A percentile compares a stretch with the other conserved stretches of the same genome.
These are phyloP conservation scores for Lasiodiplodia theobromae DNA, from an alignment of 2,329 filamentous ascomycete species.

Conservation along the genomic window DNA sequence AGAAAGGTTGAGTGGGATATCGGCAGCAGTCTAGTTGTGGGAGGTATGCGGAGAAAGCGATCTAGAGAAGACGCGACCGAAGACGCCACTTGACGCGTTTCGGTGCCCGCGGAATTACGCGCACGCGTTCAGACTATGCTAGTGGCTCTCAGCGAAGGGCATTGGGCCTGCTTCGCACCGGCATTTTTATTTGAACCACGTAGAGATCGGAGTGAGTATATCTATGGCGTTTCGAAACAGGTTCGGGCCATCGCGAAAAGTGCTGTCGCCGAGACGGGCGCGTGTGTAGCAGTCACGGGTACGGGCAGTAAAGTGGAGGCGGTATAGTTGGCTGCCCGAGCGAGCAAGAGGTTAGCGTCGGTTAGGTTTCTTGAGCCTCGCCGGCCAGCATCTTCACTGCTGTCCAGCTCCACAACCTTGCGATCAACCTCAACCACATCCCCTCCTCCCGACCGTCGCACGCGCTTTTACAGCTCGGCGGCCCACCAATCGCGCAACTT, in stretches of 20 bases:
- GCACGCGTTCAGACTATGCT: neutral
- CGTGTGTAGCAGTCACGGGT: neutral
- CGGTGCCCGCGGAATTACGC: constrained; percentile 21
- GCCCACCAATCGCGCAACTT: constrained; percentile 21
- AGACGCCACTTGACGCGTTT: constrained; percentile 28
- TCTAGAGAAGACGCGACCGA: constrained; percentile 20
- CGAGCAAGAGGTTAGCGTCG: constrained; percentile 15
- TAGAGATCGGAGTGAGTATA: neutral
- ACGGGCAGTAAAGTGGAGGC: constrained; percentile 15
- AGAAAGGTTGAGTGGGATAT: neutral
- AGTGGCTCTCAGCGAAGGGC: neutral
- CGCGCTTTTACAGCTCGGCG: constrained; percentile 22
- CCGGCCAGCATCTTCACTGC: constrained; percentile 19
- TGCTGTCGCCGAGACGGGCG: neutral
- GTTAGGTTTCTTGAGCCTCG: constrained; percentile 25
- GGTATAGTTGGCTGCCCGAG: constrained; percentile 11
- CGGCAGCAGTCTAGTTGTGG: neutral
- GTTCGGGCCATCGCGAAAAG: neutral
- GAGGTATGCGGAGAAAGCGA: neutral
- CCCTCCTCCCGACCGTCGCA: constrained; percentile 9
- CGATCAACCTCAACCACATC: constrained; percentile 10
- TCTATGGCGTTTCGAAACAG: neutral
- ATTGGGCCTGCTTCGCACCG: neutral
- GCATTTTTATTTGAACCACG: neutral
- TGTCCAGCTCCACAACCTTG: constrained; percentile 25